These are phyloP conservation scores for Chaetomiaceae sp. DNA, from an alignment of 2,329 filamentous ascomycete genomes.

Conservation along the genomic window DNA sequence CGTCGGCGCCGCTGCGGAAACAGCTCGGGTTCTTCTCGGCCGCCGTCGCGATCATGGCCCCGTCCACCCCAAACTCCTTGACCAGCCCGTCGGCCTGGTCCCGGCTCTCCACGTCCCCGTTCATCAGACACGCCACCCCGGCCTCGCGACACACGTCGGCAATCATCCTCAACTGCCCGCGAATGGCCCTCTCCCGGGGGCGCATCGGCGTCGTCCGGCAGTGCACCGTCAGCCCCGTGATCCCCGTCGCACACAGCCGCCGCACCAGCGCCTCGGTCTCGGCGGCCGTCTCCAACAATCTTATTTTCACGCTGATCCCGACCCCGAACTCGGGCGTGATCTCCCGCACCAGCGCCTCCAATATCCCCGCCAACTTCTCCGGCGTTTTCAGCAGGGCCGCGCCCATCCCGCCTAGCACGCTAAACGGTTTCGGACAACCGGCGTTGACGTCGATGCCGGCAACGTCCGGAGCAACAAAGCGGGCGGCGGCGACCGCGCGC, in stretches of 20 bases:
- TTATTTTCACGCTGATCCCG: constrained; percentile 95
- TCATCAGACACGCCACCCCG: constrained; percentile 91
- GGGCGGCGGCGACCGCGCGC: constrained; percentile 77
- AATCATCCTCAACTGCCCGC: constrained; percentile 81
- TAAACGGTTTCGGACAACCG: constrained; percentile 97
- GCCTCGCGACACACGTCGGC: constrained; percentile 72
- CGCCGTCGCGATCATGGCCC: constrained; percentile 93
- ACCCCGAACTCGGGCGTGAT: constrained; percentile 76
- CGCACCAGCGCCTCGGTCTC: constrained; percentile 74
- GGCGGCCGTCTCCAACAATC: constrained; percentile 72
- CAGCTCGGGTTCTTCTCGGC: constrained; percentile 89
- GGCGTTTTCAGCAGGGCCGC: constrained; percentile 83
- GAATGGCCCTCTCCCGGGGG: constrained; percentile 79
- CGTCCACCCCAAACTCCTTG: constrained; percentile 77
- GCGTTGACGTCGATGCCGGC: constrained; percentile 95
- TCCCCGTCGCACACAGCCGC: constrained; percentile 77
- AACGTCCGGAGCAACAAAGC: constrained; percentile 80
- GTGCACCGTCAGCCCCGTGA: constrained; percentile 87
- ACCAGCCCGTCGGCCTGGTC: constrained; percentile 70
- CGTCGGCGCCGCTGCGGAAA: constrained; percentile 66
- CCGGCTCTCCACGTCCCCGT: constrained; percentile 78
- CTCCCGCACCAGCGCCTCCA: constrained; percentile 74
- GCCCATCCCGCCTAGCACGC: constrained; percentile 90
- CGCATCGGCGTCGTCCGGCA: constrained; percentile 96
- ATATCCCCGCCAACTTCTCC: constrained; percentile 76